Conservation (phyloP, 2,329 filamentous ascomycete genomes). For the Alternaria longipes region DNA sequence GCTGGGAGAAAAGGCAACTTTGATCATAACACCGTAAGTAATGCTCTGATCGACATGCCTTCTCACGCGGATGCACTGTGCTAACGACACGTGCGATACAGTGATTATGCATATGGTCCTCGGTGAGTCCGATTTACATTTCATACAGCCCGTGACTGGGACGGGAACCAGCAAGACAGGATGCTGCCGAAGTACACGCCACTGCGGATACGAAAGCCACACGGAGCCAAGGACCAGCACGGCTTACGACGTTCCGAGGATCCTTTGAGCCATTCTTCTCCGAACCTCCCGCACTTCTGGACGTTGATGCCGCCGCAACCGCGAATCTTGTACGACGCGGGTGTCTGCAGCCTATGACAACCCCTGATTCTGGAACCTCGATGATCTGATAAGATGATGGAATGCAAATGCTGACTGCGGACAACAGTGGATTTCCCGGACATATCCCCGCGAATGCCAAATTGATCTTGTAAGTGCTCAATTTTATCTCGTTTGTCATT, state of each 20-base stretch:
- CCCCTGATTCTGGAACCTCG: background rate
- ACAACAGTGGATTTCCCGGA: slow-evolving; percentile 75
- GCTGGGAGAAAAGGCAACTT: slow-evolving; percentile 85
- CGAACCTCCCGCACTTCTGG: background rate
- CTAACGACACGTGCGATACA: slow-evolving; percentile 33
- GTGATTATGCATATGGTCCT: slow-evolving; percentile 50
- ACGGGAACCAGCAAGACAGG: slow-evolving; percentile 4
- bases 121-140: slow-evolving; percentile 41
- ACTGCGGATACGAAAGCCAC: background rate
- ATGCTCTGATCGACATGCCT: slow-evolving; percentile 4
- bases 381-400: slow-evolving; percentile 21
- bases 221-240: background rate
- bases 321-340: slow-evolving; percentile 5
- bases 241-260: background rate
- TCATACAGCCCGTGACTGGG: slow-evolving; percentile 10
- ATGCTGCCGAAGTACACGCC: slow-evolving; percentile 1
- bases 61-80: background rate
- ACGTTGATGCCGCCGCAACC: slow-evolving; percentile 8
- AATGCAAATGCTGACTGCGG: slow-evolving; percentile 30
- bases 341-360: slow-evolving; percentile 6
- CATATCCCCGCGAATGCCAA: slow-evolving; percentile 78
- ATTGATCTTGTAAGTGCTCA: slow-evolving; percentile 79
- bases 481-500: slow-evolving; percentile 7
- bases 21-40: slow-evolving; percentile 80
- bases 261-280: background rate